Conservation (phyloP, 208 protist genomes). For the Leishmania arabica region DNA sequence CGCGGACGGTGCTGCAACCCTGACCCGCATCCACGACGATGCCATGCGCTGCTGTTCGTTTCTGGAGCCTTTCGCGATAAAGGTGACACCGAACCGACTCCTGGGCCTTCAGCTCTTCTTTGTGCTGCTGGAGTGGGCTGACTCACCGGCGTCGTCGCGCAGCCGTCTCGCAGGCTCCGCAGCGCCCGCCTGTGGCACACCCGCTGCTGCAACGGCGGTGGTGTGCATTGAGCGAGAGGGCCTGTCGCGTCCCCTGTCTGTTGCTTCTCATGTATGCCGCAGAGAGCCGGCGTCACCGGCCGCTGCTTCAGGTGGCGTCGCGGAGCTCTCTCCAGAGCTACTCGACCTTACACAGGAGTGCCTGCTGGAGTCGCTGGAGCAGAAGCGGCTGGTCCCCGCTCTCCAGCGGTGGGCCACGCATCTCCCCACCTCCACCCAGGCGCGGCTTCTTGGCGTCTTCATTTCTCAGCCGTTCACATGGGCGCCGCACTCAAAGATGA, state of each 20-base stretch:
- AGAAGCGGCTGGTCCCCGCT: conserved; percentile 56
- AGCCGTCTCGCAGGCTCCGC: not conserved
- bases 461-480: conserved; percentile 45
- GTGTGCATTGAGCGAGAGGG: conserved; percentile 4
- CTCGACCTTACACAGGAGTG: conserved; percentile 23
- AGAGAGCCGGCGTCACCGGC: not conserved
- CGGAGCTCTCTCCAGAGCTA: no score
- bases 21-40: not conserved
- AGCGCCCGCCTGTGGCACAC: not conserved
- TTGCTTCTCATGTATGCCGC: not conserved
- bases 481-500: not conserved
- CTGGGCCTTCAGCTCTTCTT: conserved; percentile 61
- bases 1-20: not conserved
- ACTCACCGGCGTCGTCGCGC: not conserved
- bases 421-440: conserved; percentile 46
- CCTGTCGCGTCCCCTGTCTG: not conserved
- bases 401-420: conserved; percentile 61
- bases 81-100: conserved; percentile 37
- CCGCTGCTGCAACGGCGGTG: not conserved
- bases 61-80: conserved; percentile 45
- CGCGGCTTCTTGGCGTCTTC: conserved; percentile 43
- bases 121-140: not conserved
- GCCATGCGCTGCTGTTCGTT: conserved; percentile 27
- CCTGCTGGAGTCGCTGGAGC: conserved; percentile 73
- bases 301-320: not conserved